Conservation (phyloP, 306 rosid genomes). For the Quercus cerris region DNA sequence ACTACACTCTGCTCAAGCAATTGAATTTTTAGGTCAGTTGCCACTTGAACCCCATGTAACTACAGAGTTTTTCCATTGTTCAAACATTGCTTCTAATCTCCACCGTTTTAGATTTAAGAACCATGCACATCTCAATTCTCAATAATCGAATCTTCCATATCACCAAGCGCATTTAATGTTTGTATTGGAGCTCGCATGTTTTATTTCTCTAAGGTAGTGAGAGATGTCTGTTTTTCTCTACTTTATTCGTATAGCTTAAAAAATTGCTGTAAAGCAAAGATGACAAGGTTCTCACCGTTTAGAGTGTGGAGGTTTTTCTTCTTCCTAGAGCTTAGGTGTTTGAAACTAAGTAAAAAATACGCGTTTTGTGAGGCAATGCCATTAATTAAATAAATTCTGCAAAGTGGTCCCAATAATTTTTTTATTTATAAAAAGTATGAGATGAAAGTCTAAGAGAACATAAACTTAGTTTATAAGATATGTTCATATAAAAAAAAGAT, state of each 20-base stretch:
- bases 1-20: constrained; percentile 31
- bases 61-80: constrained; percentile 25
- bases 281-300: constrained; percentile 21
- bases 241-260: constrained; percentile 16
- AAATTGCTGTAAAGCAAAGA: constrained; percentile 13
- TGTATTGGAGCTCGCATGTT: constrained; percentile 50
- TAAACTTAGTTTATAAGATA: constrained; percentile 32
- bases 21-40: constrained; percentile 35
- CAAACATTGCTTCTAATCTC: constrained; percentile 28
- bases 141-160: constrained; percentile 62
- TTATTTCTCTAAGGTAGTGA: constrained; percentile 36
- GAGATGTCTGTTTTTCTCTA: constrained; percentile 65
- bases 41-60: constrained; percentile 14
- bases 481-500: constrained; percentile 7
- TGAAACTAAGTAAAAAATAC: constrained; percentile 29
- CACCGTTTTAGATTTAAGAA: constrained; percentile 39
- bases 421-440: not conserved
- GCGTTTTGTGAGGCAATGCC: constrained; percentile 30
- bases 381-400: constrained; percentile 29
- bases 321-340: constrained; percentile 43
- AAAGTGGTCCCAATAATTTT: constrained; percentile 13
- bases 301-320: constrained; percentile 24
- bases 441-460: constrained; percentile 8
- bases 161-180: constrained; percentile 51
- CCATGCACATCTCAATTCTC: constrained; percentile 54